These are phyloP conservation scores for Penicillium salamii DNA, from an alignment of 495 filamentous ascomycete genomes.

Conservation along the genomic window DNA sequence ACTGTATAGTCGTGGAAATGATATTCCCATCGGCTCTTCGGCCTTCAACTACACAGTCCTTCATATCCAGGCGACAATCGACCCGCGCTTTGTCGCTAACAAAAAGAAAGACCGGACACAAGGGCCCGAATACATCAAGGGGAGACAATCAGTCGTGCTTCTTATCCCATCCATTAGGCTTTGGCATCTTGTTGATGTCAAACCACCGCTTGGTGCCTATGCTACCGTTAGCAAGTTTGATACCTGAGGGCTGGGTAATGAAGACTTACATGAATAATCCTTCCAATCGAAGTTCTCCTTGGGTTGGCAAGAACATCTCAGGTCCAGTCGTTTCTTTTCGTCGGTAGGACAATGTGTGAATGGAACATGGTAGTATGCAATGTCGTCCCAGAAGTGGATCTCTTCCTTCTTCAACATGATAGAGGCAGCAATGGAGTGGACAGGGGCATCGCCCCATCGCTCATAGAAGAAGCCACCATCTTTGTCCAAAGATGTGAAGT, in stretches of 20 bases:
- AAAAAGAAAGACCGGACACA: conserved; percentile 16
- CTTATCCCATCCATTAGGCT: conserved; percentile 78
- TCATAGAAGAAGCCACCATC: conserved; percentile 94
- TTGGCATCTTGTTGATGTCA: conserved; percentile 71
- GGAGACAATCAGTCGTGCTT: conserved; percentile 46
- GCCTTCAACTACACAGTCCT: conserved; percentile 9
- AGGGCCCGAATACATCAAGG: too few species aligned
- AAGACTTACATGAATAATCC: conserved; percentile 81
- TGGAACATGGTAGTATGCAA: conserved; percentile 97
- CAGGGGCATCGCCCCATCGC: conserved; percentile 86
- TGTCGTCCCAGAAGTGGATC: conserved; percentile 98
- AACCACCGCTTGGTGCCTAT: conserved; percentile 80
- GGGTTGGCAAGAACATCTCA: conserved; percentile 92
- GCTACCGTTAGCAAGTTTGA: conserved; percentile 6
- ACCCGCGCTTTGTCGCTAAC: conserved; percentile 22
- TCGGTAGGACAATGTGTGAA: conserved; percentile 96
- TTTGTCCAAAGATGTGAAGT: conserved; percentile 72
- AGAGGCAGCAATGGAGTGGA: conserved; percentile 90
- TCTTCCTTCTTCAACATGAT: conserved; percentile 86
- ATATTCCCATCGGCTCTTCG: not conserved
- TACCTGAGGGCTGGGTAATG: not conserved
- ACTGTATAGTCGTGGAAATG: not conserved
- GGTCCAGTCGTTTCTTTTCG: conserved; percentile 72
- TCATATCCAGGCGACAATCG: conserved; percentile 18
- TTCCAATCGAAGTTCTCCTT: conserved; percentile 99